Evolutionary conservation across 495 filamentous ascomycete genomes (phyloP).

Genomic region (Aspergillus affinis): DNA sequence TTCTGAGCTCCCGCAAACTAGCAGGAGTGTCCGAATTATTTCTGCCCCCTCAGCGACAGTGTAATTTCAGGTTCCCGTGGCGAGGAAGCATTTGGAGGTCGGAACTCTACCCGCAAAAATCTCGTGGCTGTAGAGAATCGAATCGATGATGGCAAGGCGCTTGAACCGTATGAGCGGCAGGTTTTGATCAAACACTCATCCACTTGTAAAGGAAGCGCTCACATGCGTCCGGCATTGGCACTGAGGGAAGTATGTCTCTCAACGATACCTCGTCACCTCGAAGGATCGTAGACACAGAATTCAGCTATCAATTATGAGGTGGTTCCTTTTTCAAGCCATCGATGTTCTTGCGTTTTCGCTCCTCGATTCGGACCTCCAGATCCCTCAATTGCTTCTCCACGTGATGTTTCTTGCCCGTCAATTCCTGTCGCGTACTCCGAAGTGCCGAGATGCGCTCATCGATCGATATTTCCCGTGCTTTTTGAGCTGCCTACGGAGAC

Average conservation of each 20-base stretch:
- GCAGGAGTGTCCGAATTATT: neutral
- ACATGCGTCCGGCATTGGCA: neutral
- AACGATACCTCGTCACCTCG: neutral
- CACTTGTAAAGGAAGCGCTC: too few species aligned
- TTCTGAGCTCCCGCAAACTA: neutral
- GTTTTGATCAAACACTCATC: neutral
- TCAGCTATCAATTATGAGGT: conserved; percentile 17
- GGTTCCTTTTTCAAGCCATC: conserved; percentile 21
- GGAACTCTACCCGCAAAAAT: too few species aligned
- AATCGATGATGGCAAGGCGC: neutral
- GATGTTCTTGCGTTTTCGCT: conserved; percentile 34
- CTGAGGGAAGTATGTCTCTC: neutral
- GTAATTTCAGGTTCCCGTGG: neutral
- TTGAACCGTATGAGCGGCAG: neutral
- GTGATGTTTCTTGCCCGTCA: conserved; percentile 50
- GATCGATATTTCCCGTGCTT: conserved; percentile 48
- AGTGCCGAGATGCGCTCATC: conserved; percentile 55
- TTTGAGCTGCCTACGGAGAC: conserved; percentile 35
- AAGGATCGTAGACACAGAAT: conserved; percentile 7
- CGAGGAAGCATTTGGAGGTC: neutral
- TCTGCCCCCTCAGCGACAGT: neutral
- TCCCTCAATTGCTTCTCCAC: conserved; percentile 59
- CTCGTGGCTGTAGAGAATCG: neutral
- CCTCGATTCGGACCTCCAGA: conserved; percentile 45
- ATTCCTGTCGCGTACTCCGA: conserved; percentile 43